Evolutionary conservation across 148 eudicot genomes (phyloP), one percentile per base, ranked within the genome.

Genomic region (Chenopodium berlandieri): DNA sequence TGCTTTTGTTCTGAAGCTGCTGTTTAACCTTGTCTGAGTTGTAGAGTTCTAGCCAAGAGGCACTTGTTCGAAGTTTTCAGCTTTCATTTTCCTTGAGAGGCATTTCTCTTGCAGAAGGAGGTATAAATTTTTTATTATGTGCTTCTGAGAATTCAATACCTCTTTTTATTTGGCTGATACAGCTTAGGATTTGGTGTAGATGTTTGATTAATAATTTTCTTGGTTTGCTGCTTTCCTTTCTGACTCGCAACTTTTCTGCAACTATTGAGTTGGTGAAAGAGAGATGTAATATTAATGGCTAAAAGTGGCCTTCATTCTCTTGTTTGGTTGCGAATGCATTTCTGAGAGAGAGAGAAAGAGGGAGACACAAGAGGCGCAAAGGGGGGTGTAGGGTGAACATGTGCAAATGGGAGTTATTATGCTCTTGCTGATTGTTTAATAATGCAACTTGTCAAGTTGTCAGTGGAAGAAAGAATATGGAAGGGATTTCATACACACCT

Each of bases 61-160:
- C 88, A 80, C 86, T 97, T 73, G 88, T 94, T 78, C 92, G 92
- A 71, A 90, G 99, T 88, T 97, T 94, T 87, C 99, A 97, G 90
- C 92, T 97, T 48, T 94, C 99, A 30, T 94, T 97, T 90, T 91
- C 99, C 50, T 85, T 97, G 82, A 86, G 93, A 86, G 88, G 80
- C 81, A 84, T 92, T 85, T 84, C 98, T 84, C 91, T 97, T 62
- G 85, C 87, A 78, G 89, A 87, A 83, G 93, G 91, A 91, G 98
- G 98, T 95, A 91, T 27, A 47, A 31, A 19, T n/a, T 6, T 63
- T 46, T 16, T 23, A 13, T 72, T 75, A 19, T 40, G 27, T 80
- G 60, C 47, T 75, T 84, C 65, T 11, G 30, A 4, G 75, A 46
- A 7, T 73, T 64, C 47, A 27, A 64, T 40, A 31, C 20, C 25